phyloP scores from a whole-genome alignment of 495 filamentous ascomycete species.

The Daldinia caldariorum region DNA sequence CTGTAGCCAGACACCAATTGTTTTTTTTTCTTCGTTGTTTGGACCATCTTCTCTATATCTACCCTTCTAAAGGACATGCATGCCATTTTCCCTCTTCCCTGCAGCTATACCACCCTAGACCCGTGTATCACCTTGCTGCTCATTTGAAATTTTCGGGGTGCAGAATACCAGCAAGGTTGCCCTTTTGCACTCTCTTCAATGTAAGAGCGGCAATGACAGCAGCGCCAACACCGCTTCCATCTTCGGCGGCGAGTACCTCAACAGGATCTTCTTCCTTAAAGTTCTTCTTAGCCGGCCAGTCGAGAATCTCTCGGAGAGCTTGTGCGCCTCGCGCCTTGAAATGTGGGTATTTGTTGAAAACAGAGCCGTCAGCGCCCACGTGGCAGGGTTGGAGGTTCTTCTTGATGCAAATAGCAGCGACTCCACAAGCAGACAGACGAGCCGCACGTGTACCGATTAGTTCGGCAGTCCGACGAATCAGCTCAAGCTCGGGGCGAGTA shows the following conservation, averaged over 20 bases:
- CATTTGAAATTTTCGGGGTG: conserved; percentile 70
- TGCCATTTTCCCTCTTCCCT: conserved; percentile 13
- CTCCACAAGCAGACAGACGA: conserved; percentile 90
- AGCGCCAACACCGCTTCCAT: conserved; percentile 95
- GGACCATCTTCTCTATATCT: conserved; percentile 41
- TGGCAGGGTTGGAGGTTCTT: conserved; percentile 88
- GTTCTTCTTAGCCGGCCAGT: conserved; percentile 76
- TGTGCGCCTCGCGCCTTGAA: conserved; percentile 91
- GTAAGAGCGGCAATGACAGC: conserved; percentile 94
- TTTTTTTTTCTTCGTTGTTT: conserved; percentile 23
- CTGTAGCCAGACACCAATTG: conserved; percentile 37
- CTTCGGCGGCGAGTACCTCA: conserved; percentile 86
- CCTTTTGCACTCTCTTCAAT: conserved; percentile 81
- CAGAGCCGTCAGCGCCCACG: conserved; percentile 93
- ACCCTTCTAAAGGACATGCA: conserved; percentile 40
- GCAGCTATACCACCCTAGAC: conserved; percentile 13
- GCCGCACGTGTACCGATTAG: conserved; percentile 94
- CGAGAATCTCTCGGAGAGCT: conserved; percentile 91
- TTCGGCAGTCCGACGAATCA: conserved; percentile 87
- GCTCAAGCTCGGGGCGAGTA: conserved; percentile 79
- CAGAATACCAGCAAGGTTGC: conserved; percentile 80
- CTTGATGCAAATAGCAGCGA: conserved; percentile 95
- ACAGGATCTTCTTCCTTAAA: conserved; percentile 80
- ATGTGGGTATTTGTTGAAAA: conserved; percentile 98
- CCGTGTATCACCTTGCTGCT: background rate